phyloP scores from a whole-genome alignment of 441 rosid genomes.

The Populus trichocarpa region DNA sequence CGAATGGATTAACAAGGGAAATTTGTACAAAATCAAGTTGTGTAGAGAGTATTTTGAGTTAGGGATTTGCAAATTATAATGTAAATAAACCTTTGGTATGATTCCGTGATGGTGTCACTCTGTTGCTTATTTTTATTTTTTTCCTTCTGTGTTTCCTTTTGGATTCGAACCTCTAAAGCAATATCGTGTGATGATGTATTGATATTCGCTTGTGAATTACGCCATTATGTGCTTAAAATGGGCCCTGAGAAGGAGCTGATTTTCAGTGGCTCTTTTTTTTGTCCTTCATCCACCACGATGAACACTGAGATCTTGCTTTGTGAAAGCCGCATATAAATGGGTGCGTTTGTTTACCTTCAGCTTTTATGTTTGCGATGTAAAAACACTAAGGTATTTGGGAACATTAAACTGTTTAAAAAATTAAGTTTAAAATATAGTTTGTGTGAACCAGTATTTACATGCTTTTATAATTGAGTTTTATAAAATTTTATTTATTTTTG shows the following conservation, averaged over 20 bases:
- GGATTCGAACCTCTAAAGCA: constrained; percentile 7
- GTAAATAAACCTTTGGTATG: constrained; percentile 13
- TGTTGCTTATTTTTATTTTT: too few relatives aligned
- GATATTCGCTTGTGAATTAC: constrained; percentile 24
- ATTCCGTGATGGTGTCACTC: background rate
- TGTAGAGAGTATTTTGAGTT: background rate
- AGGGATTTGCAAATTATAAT: background rate
- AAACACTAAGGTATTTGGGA: too few relatives aligned
- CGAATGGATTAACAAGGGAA: background rate
- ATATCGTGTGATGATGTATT: background rate
- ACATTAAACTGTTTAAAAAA: too few relatives aligned
- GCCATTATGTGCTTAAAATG: background rate
- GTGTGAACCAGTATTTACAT: too few relatives aligned
- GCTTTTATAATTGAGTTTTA: too few relatives aligned
- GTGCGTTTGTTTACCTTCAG: too few relatives aligned
- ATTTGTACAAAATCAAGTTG: constrained; percentile 28
- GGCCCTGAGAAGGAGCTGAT: background rate
- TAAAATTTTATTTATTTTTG: too few relatives aligned
- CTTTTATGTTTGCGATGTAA: too few relatives aligned
- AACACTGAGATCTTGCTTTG: background rate
- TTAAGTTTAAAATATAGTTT: too few relatives aligned
- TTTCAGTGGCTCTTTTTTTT: background rate
- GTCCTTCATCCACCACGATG: background rate
- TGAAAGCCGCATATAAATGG: background rate
- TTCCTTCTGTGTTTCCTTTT: too few relatives aligned